A percentile compares a stretch with the other conserved stretches of the same genome.
Conservation (phyloP, 768 basidiomycete species). For the Tricholoma terreum region DNA sequence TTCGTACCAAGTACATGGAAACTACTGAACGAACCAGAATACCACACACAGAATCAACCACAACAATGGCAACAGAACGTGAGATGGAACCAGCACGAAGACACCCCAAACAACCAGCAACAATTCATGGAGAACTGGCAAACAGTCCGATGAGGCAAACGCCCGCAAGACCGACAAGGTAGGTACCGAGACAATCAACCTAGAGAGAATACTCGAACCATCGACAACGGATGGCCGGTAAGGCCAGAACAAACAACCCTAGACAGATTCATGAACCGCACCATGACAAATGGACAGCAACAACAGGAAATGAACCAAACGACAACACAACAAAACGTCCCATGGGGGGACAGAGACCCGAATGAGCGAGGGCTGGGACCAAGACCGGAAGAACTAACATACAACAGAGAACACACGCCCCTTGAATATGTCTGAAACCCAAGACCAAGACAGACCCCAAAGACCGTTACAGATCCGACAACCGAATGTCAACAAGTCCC, state of each 20-base stretch:
- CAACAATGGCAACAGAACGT: background rate
- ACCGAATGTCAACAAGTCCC: background rate
- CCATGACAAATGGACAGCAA: background rate
- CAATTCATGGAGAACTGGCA: background rate
- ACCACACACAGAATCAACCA: background rate
- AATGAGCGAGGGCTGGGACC: too few relatives aligned
- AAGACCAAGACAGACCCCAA: background rate
- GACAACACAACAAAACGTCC: background rate
- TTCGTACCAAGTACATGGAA: constrained; percentile 8
- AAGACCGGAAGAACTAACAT: background rate
- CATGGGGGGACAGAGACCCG: too few relatives aligned
- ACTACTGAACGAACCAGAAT: background rate
- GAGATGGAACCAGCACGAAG: background rate
- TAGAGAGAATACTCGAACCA: background rate
- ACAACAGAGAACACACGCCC: background rate
- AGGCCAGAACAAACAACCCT: background rate
- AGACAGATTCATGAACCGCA: background rate
- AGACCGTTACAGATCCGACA: background rate
- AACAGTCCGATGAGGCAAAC: background rate
- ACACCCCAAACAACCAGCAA: background rate
- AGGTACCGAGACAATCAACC: background rate
- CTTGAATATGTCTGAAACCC: background rate
- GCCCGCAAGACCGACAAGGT: background rate
- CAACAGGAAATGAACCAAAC: background rate
- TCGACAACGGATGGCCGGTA: background rate